Evolutionary conservation across 2,329 filamentous ascomycete species (phyloP), one percentile per base, ranked within the genome.

Genomic region (Exutisphaerella laricina): DNA sequence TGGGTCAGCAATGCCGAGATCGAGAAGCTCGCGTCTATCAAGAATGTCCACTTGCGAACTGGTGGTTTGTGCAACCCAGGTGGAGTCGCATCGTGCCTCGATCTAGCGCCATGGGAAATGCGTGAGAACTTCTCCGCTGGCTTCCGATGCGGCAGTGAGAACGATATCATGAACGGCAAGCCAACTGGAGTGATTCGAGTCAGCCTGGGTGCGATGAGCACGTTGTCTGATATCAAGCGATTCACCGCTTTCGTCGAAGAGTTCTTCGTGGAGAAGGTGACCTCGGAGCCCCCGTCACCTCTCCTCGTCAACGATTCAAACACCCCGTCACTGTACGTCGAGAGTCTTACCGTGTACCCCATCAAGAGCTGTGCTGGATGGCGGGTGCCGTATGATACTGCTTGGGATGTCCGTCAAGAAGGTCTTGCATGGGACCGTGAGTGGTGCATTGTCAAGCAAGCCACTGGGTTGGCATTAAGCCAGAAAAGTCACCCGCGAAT

Each of bases 301-400:
- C 2, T 45, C 6, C 13, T 45, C 3, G 17, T 41, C 2, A 32
- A 39, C 9, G 41, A 47, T 5, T 23, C 30, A 1, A 17, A 29
- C 4, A 18, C 22, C 3, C 40, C 52, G 4, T 43, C 48, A 10
- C 58, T 70, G 43, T 63, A 68, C 47, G 65, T 75, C 39, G 70
- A 74, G 46, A 71, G 66, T 41, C 52, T 75, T 12, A 69, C 66
- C 4, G 77, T 97, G 1, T 98, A 88, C 58, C 92, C 92, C 0
- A 89, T 98, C 59, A 98, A 98, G 65, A 95, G 88, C 61, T 97
- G 92, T 57, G 85, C 81, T 12, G 85, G 85, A 1, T 94, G 84
- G 62, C 70, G 70, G 25, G 72, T 97, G 21, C 83, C 88, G 1
- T 49, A 66, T 1, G 74, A 70, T 2, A 69, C 68, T 5, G 60